Conservation (phyloP, 2,329 filamentous ascomycete species). For the Ceratocystis colombiana region DNA sequence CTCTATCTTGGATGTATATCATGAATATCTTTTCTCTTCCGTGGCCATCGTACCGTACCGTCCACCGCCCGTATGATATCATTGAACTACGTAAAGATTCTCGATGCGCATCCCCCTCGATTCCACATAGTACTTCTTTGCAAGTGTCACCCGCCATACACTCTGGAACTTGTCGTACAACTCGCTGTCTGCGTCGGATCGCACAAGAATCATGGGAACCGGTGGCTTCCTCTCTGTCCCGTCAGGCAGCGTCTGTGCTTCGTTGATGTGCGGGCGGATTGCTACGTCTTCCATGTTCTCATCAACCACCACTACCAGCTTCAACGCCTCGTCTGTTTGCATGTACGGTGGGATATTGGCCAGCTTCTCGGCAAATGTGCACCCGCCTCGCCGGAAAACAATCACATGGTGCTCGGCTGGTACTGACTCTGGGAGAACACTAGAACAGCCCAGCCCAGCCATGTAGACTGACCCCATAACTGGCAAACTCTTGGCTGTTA, state of each 20-base stretch:
- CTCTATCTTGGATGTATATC: slow-evolving; percentile 10
- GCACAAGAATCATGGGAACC: slow-evolving; percentile 75
- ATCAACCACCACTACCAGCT: slow-evolving; percentile 68
- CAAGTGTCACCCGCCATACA: slow-evolving; percentile 61
- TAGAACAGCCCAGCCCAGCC: slow-evolving; percentile 56
- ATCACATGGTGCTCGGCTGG: slow-evolving; percentile 61
- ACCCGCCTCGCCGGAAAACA: slow-evolving; percentile 70
- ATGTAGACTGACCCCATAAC: slow-evolving; percentile 49
- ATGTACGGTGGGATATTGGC: slow-evolving; percentile 71
- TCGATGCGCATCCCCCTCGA: slow-evolving; percentile 69
- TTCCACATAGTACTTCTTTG: slow-evolving; percentile 67
- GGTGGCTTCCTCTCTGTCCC: slow-evolving; percentile 61
- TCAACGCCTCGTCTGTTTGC: slow-evolving; percentile 49
- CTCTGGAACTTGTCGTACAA: slow-evolving; percentile 53
- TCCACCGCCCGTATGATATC: not conserved
- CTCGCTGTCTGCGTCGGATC: slow-evolving; percentile 51
- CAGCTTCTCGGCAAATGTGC: slow-evolving; percentile 75
- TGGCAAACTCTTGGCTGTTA: slow-evolving; percentile 35
- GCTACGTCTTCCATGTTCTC: slow-evolving; percentile 33
- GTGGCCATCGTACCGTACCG: not conserved
- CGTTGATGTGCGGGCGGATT: slow-evolving; percentile 61
- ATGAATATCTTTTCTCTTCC: not conserved
- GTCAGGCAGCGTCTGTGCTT: slow-evolving; percentile 57
- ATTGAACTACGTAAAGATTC: slow-evolving; percentile 51
- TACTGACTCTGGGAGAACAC: slow-evolving; percentile 43